These are phyloP conservation scores for Perkinsela sp. DNA, from an alignment of 208 protist species.

Conservation along the genomic window DNA sequence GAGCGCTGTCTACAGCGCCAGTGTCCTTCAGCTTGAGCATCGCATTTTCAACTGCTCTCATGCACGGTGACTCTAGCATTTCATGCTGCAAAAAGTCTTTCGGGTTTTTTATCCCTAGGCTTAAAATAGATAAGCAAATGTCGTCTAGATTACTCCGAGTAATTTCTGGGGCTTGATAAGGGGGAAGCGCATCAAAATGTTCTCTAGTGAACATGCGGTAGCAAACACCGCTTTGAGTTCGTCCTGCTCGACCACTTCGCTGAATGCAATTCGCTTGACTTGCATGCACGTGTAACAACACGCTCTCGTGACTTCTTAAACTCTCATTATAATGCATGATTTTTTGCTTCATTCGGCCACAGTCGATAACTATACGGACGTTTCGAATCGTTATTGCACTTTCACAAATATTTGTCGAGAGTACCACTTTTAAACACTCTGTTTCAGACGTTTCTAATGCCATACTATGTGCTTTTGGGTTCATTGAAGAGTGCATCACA, in stretches of 20 bases:
- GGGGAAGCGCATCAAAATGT: conserved; percentile 28
- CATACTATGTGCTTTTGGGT: conserved; percentile 70
- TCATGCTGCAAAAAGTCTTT: conserved; percentile 8
- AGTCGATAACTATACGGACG: conserved; percentile 68
- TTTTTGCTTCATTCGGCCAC: conserved; percentile 84
- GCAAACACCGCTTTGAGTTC: conserved; percentile 71
- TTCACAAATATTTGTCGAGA: conserved; percentile 84
- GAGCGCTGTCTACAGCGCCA: conserved; percentile 6
- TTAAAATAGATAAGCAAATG: conserved; percentile 20
- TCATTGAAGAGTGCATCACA: conserved; percentile 1
- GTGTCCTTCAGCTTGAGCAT: conserved; percentile 8
- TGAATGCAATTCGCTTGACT: conserved; percentile 76
- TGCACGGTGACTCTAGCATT: conserved; percentile 9
- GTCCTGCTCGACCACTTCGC: conserved; percentile 74
- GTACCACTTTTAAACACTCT: conserved; percentile 46
- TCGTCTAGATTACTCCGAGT: conserved; percentile 21
- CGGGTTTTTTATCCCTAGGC: conserved; percentile 6
- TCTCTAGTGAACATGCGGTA: conserved; percentile 73
- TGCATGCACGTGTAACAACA: conserved; percentile 73
- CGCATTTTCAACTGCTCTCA: conserved; percentile 5
- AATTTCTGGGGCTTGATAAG: conserved; percentile 24
- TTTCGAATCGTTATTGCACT: conserved; percentile 80
- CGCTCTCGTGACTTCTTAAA: conserved; percentile 76
- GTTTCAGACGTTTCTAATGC: conserved; percentile 87
- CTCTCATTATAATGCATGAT: conserved; percentile 56